Percentiles rank a stretch among this genome's conserved stretches.
These are phyloP conservation scores for Mucor mucedo DNA, from an alignment of 371 early-diverging fungal genomes.

Conservation along the genomic window DNA sequence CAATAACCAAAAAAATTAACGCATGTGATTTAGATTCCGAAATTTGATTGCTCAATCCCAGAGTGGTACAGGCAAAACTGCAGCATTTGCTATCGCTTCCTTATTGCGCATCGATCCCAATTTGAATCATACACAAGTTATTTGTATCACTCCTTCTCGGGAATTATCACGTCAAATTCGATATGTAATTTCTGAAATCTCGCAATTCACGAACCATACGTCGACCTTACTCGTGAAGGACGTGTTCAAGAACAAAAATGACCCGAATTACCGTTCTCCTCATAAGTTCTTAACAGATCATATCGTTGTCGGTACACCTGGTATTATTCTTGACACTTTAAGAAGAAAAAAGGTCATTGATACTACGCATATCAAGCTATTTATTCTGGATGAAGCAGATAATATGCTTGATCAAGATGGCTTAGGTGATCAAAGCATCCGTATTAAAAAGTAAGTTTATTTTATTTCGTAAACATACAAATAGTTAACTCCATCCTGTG, in stretches of 20 bases:
- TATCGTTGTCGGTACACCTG: conserved; percentile 96
- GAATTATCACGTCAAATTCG: too few species aligned
- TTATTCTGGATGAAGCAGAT: conserved; percentile 95
- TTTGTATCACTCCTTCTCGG: too few species aligned
- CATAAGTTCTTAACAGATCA: conserved; percentile 48
- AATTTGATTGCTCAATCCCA: conserved; percentile 50
- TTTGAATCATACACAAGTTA: too few species aligned
- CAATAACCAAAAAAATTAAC: background rate
- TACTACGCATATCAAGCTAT: conserved; percentile 65
- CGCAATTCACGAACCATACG: too few species aligned
- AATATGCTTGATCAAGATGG: conserved; percentile 92
- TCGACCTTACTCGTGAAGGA: too few species aligned
- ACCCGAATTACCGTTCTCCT: too few species aligned
- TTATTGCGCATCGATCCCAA: conserved; percentile 18
- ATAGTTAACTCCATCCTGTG: too few species aligned
- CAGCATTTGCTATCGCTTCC: conserved; percentile 89
- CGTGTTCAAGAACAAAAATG: too few species aligned
- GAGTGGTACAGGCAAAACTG: conserved; percentile 81
- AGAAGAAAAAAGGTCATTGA: conserved; percentile 61
- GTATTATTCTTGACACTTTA: conserved; percentile 82
- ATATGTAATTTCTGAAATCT: too few species aligned
- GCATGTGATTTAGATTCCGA: conserved; percentile 23
- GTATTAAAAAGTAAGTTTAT: conserved; percentile 61
- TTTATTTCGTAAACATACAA: too few species aligned
- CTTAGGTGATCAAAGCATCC: conserved; percentile 84